A percentile compares a stretch with the other conserved stretches of the same genome.
phyloP scores from a whole-genome alignment of 202 grass and related monocot species.

The Carex arenaria region DNA sequence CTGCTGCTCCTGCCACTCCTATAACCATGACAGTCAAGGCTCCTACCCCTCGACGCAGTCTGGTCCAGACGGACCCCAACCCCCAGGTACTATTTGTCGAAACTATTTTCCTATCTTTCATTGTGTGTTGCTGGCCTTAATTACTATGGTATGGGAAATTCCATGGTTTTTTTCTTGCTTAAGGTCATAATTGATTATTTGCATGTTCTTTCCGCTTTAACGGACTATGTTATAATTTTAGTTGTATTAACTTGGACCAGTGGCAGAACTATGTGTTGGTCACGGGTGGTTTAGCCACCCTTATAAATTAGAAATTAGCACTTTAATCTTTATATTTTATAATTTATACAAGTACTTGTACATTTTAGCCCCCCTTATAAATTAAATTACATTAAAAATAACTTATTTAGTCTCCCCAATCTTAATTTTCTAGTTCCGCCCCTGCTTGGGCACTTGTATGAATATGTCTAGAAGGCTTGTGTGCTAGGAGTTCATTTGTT shows the following conservation, averaged over 20 bases:
- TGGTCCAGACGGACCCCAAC: background rate
- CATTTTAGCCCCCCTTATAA: no score
- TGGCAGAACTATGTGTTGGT: no score
- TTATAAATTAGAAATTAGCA: no score
- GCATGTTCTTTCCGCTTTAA: background rate
- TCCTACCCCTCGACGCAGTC: conserved; percentile 10
- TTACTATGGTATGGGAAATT: background rate
- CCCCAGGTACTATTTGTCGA: conserved; percentile 6
- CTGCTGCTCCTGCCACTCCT: conserved; percentile 1
- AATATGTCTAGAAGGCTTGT: conserved; percentile 6
- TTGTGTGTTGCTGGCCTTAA: background rate
- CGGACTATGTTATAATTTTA: background rate
- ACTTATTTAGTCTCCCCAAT: no score
- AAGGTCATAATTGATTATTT: background rate
- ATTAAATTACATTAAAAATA: no score
- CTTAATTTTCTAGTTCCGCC: no score
- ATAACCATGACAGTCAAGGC: conserved; percentile 27
- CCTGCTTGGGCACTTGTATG: background rate
- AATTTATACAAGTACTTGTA: no score
- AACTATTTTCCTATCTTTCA: background rate
- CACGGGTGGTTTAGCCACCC: no score
- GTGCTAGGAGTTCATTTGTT: background rate
- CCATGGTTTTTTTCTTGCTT: background rate
- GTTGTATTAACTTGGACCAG: background rate
- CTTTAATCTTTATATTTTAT: no score